Conservation (phyloP, 257 asterid species). For the Solanum dulcamara region DNA sequence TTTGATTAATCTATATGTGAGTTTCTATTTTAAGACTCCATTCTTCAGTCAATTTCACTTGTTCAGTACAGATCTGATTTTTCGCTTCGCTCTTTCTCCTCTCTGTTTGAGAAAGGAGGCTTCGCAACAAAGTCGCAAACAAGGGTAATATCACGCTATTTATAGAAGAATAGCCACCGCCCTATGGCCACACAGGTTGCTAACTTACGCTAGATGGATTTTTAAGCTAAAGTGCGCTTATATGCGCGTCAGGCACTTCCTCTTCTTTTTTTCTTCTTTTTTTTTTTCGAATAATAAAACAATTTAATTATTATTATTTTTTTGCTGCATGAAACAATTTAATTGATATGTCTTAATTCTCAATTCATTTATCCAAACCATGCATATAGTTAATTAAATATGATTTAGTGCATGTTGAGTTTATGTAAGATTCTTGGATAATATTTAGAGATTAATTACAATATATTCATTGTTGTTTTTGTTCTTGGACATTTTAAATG, state of each 20-base stretch:
- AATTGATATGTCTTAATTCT: too few relatives aligned
- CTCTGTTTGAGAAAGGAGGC: constrained; percentile 7
- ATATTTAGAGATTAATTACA: too few relatives aligned
- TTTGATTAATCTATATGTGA: neutral
- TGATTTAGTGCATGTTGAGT: neutral
- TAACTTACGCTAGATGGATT: neutral
- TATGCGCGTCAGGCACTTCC: neutral
- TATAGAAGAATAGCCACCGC: constrained; percentile 20
- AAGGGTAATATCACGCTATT: constrained; percentile 9
- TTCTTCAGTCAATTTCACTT: neutral
- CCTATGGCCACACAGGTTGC: neutral
- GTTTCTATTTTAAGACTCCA: neutral
- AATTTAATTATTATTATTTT: too few relatives aligned
- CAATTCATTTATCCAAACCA: too few relatives aligned
- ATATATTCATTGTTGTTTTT: too few relatives aligned
- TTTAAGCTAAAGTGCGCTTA: neutral
- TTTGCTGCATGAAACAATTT: too few relatives aligned
- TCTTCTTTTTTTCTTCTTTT: neutral
- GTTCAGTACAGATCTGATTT: neutral
- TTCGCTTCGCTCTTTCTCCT: constrained; percentile 3
- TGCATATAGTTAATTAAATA: too few relatives aligned
- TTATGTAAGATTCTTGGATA: neutral
- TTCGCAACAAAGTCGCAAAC: rapidly evolving
- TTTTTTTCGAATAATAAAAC: neutral
- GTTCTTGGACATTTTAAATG: too few relatives aligned